Conservation (phyloP, 2,329 filamentous ascomycete genomes). For the Aspergillus bombycis region DNA sequence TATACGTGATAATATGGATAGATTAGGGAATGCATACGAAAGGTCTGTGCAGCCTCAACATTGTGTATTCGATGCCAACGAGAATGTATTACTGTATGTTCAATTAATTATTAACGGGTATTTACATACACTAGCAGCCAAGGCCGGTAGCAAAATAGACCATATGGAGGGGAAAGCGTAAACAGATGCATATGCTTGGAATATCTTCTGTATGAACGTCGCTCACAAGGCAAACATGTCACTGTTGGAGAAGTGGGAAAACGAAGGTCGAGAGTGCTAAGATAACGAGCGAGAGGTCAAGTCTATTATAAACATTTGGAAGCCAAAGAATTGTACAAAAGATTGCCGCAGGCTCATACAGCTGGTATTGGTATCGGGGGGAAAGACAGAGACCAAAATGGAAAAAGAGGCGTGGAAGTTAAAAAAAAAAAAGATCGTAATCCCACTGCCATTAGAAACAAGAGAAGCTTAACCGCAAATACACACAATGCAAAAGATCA, state of each 20-base stretch:
- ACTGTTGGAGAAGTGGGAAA: conserved; percentile 7
- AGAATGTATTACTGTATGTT: conserved; percentile 8
- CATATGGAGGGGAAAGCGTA: neutral
- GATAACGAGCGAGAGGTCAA: neutral
- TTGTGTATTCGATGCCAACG: neutral
- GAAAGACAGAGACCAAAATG: neutral
- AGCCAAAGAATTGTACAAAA: conserved; percentile 20
- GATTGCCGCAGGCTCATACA: conserved; percentile 7
- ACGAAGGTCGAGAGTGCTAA: conserved; percentile 6
- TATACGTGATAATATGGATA: neutral
- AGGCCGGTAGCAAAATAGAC: conserved; percentile 8
- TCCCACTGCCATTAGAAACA: conserved; percentile 11
- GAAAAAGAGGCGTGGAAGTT: neutral
- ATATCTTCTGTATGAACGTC: neutral
- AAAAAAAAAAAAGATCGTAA: conserved; percentile 16
- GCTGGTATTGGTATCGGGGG: conserved; percentile 9
- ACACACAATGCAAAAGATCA: conserved; percentile 5
- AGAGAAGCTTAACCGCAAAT: neutral
- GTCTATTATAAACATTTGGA: neutral
- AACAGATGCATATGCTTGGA: conserved; percentile 1
- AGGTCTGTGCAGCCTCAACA: neutral
- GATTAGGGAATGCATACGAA: neutral
- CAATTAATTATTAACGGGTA: conserved; percentile 18
- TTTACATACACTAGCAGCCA: conserved; percentile 15
- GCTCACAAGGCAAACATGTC: neutral